Evolutionary conservation across 202 grass and related monocot genomes (phyloP), one percentile per base, ranked within the genome.

Genomic region (Alloteropsis angusta): DNA sequence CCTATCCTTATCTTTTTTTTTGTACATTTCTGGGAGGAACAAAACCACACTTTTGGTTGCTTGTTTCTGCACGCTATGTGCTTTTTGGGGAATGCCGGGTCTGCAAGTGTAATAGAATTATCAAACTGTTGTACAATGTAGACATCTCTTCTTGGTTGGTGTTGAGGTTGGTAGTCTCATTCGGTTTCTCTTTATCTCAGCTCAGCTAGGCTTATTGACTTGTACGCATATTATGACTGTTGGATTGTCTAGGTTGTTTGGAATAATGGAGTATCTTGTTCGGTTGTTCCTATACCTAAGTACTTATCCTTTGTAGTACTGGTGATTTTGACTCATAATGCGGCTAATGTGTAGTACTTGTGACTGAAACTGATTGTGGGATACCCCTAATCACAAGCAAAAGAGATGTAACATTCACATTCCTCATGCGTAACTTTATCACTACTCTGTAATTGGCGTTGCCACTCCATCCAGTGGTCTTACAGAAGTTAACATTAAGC

Each of bases 361-460:
- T n/a, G n/a, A n/a, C n/a, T n/a, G 39, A 68, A 16, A 54, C 42
- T 82, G 43, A 67, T 42, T 65, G 38, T 43, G 39, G 2, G 22
- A 44, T 52, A 49, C 16, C 22, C 18, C 66, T 80, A 80, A 47
- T 76, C 62, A 63, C 6, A 53, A 64, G 57, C 18, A 80, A 70
- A 71, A 60, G 7, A 18, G 52, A 65, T 14, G n/a, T 34, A 21
- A 47, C 11, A 14, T 11, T 48, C 16, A 6, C n/a, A n/a, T n/a
- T n/a, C n/a, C n/a, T 62, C 19, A 26, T 49, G 12, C 50, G 1
- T 36, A 61, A 37, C 6, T 60, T 16, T 68, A 54, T 65, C 10
- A 18, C 15, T 1, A 10, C 21, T 44, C 3, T 5, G 8, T 75
- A 5, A 59, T 75, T 44, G 7, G 21, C 48, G 23, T 55, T 18